phyloP scores from a whole-genome alignment of 257 asterid genomes.

The Anisodus tanguticus region DNA sequence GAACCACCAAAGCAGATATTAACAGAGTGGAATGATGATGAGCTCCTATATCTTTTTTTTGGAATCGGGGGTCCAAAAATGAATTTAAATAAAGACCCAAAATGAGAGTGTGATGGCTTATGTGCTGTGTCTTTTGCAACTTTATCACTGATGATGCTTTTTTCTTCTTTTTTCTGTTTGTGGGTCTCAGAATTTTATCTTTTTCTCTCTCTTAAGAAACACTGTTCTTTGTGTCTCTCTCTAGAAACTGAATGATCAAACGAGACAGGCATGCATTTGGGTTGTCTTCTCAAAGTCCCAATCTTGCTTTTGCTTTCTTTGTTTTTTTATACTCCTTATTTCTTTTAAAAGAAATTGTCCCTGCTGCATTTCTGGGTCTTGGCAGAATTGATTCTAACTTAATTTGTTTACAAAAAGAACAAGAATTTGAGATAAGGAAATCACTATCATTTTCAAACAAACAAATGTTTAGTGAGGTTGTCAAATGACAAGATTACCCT shows the following conservation, averaged over 20 bases:
- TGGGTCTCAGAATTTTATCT: slow-evolving; percentile 33
- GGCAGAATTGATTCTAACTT: slow-evolving; percentile 36
- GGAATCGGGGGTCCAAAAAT: slow-evolving; percentile 42
- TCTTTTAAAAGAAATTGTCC: slow-evolving; percentile 14
- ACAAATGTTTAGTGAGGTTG: background rate
- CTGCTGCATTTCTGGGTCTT: background rate
- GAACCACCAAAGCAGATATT: slow-evolving; percentile 65
- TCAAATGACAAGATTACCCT: background rate
- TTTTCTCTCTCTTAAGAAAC: slow-evolving; percentile 28
- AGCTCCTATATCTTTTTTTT: background rate
- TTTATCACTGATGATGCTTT: slow-evolving; percentile 32
- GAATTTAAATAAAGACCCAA: slow-evolving; percentile 15
- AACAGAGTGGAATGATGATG: slow-evolving; percentile 68
- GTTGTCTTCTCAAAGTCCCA: slow-evolving; percentile 40
- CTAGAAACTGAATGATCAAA: slow-evolving; percentile 35
- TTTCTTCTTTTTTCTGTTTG: slow-evolving; percentile 36
- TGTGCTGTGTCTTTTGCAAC: slow-evolving; percentile 47
- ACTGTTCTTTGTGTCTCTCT: background rate
- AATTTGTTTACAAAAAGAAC: slow-evolving; percentile 19
- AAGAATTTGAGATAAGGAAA: background rate
- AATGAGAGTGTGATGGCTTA: slow-evolving; percentile 22
- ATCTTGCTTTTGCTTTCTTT: slow-evolving; percentile 39
- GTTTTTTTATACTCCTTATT: slow-evolving; percentile 12
- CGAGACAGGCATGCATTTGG: slow-evolving; percentile 68
- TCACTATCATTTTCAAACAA: slow-evolving; percentile 20